A percentile compares a stretch with the other conserved stretches of the same genome.
Conservation (phyloP, 371 early-diverging fungal genomes). For the Apophysomyces sp. region DNA sequence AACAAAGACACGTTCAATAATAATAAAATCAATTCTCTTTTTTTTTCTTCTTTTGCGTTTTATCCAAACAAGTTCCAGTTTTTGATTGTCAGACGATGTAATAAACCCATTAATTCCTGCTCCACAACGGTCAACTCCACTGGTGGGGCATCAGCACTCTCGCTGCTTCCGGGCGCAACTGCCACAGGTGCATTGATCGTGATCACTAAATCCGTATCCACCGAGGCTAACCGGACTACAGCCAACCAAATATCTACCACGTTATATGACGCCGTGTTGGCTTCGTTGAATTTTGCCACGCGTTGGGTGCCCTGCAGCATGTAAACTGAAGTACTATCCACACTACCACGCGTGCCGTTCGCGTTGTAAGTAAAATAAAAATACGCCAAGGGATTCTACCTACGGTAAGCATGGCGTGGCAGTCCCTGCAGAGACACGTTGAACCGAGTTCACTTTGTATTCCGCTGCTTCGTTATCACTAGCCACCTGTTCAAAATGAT, state of each 20-base stretch:
- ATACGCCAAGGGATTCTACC: constrained; percentile 13
- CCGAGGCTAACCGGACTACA: constrained; percentile 62
- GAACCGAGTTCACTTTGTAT: constrained; percentile 26
- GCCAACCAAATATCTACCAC: constrained; percentile 66
- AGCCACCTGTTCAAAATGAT: constrained; percentile 79
- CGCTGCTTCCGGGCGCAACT: constrained; percentile 40
- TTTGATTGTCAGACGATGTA: not conserved
- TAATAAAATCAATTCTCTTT: not conserved
- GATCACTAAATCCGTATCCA: constrained; percentile 72
- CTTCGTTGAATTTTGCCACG: constrained; percentile 71
- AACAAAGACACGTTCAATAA: constrained; percentile 26
- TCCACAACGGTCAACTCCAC: not conserved
- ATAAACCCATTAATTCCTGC: not conserved
- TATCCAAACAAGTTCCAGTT: not conserved
- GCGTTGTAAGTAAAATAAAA: no score
- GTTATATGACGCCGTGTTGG: constrained; percentile 55
- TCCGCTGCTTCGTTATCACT: constrained; percentile 72
- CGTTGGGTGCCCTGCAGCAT: constrained; percentile 61
- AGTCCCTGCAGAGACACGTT: constrained; percentile 10
- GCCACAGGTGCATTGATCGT: constrained; percentile 68
- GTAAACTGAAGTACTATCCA: constrained; percentile 17
- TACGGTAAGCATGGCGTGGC: constrained; percentile 58
- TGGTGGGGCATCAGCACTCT: not conserved
- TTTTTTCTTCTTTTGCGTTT: not conserved
- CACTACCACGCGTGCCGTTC: no score